A percentile compares a stretch with the other conserved stretches of the same genome.
Conservation (phyloP, 129 eudicot genomes). For the Scalesia atractyloides region DNA sequence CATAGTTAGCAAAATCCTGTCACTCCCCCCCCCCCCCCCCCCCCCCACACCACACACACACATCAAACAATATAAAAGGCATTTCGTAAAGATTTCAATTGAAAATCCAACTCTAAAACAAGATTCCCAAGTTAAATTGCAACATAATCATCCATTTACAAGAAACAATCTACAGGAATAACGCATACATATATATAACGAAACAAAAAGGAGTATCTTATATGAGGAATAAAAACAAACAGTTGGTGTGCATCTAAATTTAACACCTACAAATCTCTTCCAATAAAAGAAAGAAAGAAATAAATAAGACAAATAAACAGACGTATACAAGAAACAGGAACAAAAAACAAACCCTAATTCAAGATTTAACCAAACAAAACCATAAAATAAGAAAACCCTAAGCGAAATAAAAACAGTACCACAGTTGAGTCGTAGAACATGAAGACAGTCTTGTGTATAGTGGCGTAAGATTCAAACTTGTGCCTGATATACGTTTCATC, state of each 20-base stretch:
- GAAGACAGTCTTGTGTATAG: too few relatives aligned
- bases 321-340: constrained; percentile 5
- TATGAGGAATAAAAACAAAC: constrained; percentile 23
- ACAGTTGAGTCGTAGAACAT: too few relatives aligned
- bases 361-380: constrained; percentile 4
- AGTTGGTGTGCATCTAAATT: too few relatives aligned
- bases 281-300: background rate
- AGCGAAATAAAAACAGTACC: background rate
- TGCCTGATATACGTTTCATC: too few relatives aligned
- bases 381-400: constrained; percentile 2
- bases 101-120: too few relatives aligned
- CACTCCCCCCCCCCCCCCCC: background rate
- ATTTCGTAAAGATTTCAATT: too few relatives aligned
- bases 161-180: background rate
- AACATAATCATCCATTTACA: constrained; percentile 8
- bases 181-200: background rate
- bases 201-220: constrained; percentile 9
- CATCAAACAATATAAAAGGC: too few relatives aligned
- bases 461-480: too few relatives aligned
- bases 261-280: constrained; percentile 2
- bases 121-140: background rate
- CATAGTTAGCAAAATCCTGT: too few relatives aligned
- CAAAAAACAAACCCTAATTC: constrained; percentile 14
- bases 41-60: too few relatives aligned
- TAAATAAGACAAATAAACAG: background rate